Evolutionary conservation across 2,329 filamentous ascomycete genomes (phyloP), one percentile per base, ranked within the genome.

Genomic region (Macrophomina pseudophaseolina): DNA sequence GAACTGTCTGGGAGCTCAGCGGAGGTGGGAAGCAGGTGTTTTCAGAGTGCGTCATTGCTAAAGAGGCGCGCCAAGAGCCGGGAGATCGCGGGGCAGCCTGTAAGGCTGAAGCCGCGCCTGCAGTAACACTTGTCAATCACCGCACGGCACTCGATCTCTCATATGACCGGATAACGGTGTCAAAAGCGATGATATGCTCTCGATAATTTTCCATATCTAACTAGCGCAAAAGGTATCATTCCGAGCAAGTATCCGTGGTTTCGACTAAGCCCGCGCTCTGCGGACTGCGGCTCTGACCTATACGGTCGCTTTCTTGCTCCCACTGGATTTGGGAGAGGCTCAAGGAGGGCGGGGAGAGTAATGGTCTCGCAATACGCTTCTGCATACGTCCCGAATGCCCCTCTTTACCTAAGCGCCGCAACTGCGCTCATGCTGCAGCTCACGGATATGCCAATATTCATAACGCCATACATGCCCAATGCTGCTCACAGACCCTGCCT

Each of bases 1-100:
- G 18, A 51, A 28, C 4, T n/a, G n/a, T 38, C 4, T 16, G 32
- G 60, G 48, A 42, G 35, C n/a, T 33, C 16, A 23, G 35, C 23
- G 44, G 49, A 35, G 40, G 52, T 65, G 48, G 64, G 40, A 11
- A 38, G n/a, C 38, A 44, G 32, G 58, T 49, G 64, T 56, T 56
- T 56, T 56, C 33, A 49, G 49, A 18, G 52, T 67, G 65, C 65
- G 65, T 67, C 65, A 67, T 67, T 42, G 48, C 35, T 12, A 28
- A 28, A 32, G 38, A 30, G 30, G 44, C 48, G 40, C 23, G 59
- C 59, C 65, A 67, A 66, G 64, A 33, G 12, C 7, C 51, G 40
- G 60, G 48, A 46, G 60, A 64, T 64, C 60, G 60, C 49, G 48
- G 49, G 60, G 60, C 46, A 40, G 48, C 16, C 18, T 4, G 60